Evolutionary conservation across 169 alveolate genomes (phyloP), one percentile per base, ranked within the genome.

Genomic region (Babesia sp.): DNA sequence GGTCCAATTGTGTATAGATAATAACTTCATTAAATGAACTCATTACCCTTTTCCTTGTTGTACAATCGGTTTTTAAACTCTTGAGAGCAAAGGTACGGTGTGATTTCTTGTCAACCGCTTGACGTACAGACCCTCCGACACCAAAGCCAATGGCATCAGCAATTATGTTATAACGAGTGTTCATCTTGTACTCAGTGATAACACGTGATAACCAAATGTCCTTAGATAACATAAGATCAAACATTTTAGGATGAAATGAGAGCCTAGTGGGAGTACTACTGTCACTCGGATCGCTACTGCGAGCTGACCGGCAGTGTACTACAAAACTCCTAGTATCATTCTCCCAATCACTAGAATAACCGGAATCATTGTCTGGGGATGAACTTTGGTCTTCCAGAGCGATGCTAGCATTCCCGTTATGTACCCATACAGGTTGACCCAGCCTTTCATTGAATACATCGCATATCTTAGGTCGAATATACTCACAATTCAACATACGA

Each of bases 111-210:
- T 80, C 71, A 34, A 80, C 72, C 7, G 56, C 63, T 33, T 80
- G 84, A 24, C 60, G 70, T 22, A 80, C 88, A 11, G 88, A 71
- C 29, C 88, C 88, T 24, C 88, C 70, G n/a, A 80, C 81, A n/a
- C 88, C 88, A 66, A 22, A 57, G 11, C 88, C 88, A 24, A 80
- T 80, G 1, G 79, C 42, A 59, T 44, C 66, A 42, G 83, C n/a
- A 2, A 68, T 74, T 9, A 80, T 46, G 26, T 42, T 41, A 46
- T 80, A 80, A 31, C 46, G 22, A 26, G 22, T 28, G 24, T 56
- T 57, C 12, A 80, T 42, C 37, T 71, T 61, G 11, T 18, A 11
- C 34, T 33, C 16, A 42, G 37, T 55, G 18, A 69, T 20, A 0
- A 80, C 28, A 11, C 88, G 53, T 11, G 75, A 66, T 24, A 72